Percentiles rank a stretch among this genome's conserved stretches.
These are phyloP conservation scores for Lipomyces starkeyi DNA, from an alignment of 805 yeast genomes.

Conservation along the genomic window DNA sequence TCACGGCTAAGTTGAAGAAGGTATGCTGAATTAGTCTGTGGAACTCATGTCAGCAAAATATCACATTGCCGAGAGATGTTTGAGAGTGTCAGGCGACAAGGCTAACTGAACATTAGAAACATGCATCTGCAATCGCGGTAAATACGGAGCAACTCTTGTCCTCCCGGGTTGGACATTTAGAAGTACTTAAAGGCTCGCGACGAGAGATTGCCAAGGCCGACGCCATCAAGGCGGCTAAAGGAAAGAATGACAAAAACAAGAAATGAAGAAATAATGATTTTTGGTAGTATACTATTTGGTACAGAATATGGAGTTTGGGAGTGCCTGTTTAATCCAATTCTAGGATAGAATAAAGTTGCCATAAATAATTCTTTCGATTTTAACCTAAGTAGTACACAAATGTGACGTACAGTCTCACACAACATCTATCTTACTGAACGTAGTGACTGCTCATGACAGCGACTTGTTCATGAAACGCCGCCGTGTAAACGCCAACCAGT, in stretches of 20 bases:
- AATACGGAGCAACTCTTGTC: slow-evolving; percentile 86
- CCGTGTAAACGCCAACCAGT: slow-evolving; percentile 95
- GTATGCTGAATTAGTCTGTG: slow-evolving; percentile 12
- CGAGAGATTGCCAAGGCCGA: slow-evolving; percentile 73
- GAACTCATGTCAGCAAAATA: background rate
- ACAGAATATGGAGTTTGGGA: background rate
- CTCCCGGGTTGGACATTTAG: slow-evolving; percentile 92
- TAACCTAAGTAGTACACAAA: background rate
- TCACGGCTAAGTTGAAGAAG: slow-evolving; percentile 52
- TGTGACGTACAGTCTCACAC: background rate
- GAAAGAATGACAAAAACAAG: slow-evolving; percentile 12
- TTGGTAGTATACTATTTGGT: background rate
- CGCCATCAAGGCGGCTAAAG: slow-evolving; percentile 46
- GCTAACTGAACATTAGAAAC: slow-evolving; percentile 54
- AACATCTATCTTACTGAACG: background rate
- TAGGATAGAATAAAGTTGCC: background rate
- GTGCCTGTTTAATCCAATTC: background rate
- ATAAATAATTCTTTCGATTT: background rate
- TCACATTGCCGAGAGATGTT: background rate
- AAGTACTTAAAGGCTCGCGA: slow-evolving; percentile 87
- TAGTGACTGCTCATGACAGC: slow-evolving; percentile 48
- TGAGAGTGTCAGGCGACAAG: slow-evolving; percentile 41
- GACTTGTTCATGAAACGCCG: slow-evolving; percentile 95
- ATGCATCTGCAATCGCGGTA: slow-evolving; percentile 57
- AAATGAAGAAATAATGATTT: background rate